Base-by-base conservation (phyloP, 2,329 filamentous ascomycete species). In the Hypoxylon rubiginosum region DNA sequence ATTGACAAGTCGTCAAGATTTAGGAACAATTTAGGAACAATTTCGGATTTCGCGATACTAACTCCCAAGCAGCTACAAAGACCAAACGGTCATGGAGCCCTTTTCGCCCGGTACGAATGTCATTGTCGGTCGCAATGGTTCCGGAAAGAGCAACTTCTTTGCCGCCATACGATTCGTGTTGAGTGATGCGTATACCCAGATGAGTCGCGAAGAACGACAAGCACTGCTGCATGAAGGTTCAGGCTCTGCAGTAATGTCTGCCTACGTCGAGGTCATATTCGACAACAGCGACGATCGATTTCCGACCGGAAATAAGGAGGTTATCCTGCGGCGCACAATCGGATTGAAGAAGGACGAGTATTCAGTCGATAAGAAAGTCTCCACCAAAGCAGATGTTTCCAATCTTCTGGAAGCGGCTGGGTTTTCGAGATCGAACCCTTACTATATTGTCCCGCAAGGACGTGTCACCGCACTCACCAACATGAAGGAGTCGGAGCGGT, bases 81-180 rank as follows among this genome's bases (percentile, higher is more conserved):
- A 99, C 78, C 97, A 99, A 80, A 98, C 94, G 56, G 93, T 97
- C 79, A 97, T 98, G 79, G 96, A 99, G 79, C 95, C 95, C 66
- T 99, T 99, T 82, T 98, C 95, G 48, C 91, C 95, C 57, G 97
- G 97, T 76, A 96, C 95, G 76, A 99, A 99, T 84, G 94, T 99
- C 73, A 97, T 99, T 75, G 96, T 99, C 76, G 96, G 96, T 72
- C 95, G 96, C 84, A 99, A 99, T 90, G 96, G 96, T 72, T 98
- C 96, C 2, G 96, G 96, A 77, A 99, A 99, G 86, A 97, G 94
- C 80, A 99, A 99, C 83, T 99, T 99, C 88, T 99, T 99, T 82
- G 95, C 96, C 55, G 96, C 96, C 48, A 97, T 99, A 80, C 94
- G 96, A 63, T 99, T 99, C 82, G 97, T 98, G 49, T 90, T 99